Percentiles rank a stretch among this genome's conserved stretches.
phyloP scores from a whole-genome alignment of 2,329 filamentous ascomycete genomes.

The Botrytis elliptica region DNA sequence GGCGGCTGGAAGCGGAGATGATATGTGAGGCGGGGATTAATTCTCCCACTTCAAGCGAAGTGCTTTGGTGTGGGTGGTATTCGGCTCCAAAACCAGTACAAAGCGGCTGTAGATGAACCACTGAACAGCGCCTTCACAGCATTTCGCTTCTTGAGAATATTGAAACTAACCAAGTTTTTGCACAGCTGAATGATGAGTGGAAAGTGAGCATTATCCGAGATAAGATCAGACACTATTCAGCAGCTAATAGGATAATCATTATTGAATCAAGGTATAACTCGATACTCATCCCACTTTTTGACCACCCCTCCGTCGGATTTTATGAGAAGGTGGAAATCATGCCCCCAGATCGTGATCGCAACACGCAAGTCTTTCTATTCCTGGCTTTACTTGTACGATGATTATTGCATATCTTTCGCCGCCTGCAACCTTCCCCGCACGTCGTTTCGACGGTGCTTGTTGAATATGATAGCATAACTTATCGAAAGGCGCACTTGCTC shows the following conservation, averaged over 20 bases:
- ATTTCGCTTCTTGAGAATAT: no score
- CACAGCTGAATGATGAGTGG: no score
- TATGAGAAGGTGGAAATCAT: neutral
- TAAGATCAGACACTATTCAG: no score
- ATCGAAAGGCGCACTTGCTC: neutral
- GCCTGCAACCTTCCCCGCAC: neutral
- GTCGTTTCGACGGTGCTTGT: neutral
- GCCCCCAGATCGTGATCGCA: neutral
- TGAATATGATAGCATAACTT: neutral
- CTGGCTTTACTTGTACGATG: neutral
- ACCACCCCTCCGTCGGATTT: neutral
- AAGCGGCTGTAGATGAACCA: no score
- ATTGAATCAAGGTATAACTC: neutral
- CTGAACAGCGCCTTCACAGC: no score
- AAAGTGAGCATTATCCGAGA: no score
- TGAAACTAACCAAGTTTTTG: no score
- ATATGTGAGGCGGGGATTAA: no score
- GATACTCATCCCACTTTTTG: neutral
- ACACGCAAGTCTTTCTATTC: neutral
- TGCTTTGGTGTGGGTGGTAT: no score
- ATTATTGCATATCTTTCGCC: neutral
- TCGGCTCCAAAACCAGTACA: no score
- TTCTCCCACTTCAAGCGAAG: no score
- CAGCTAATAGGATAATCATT: neutral
- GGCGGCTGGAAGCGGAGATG: no score